These are phyloP conservation scores for Phalaenopsis hybrid DNA, from an alignment of 116 monocot genomes.

Conservation along the genomic window DNA sequence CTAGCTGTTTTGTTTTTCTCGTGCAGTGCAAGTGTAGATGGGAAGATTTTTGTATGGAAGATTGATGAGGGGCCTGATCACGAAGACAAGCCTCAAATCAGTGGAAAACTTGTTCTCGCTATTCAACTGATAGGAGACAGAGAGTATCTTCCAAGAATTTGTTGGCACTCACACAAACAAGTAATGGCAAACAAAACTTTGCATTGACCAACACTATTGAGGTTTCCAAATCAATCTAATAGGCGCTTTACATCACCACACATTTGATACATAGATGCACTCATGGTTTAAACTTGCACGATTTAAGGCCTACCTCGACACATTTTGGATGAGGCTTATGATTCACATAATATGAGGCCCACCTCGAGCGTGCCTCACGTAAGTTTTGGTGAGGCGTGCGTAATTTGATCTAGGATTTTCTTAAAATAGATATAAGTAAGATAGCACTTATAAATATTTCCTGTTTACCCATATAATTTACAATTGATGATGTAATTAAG, in stretches of 20 bases:
- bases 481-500: too few species aligned
- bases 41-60: slow-evolving; percentile 82
- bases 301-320: too few species aligned
- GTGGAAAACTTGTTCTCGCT: slow-evolving; percentile 74
- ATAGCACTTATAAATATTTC: too few species aligned
- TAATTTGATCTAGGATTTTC: too few species aligned
- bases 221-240: background rate
- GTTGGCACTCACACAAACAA: slow-evolving; percentile 99
- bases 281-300: too few species aligned
- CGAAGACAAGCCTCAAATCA: slow-evolving; percentile 80
- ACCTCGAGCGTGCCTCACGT: too few species aligned
- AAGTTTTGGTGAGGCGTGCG: too few species aligned
- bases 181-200: slow-evolving; percentile 34
- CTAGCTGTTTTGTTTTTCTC: slow-evolving; percentile 17
- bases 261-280: background rate
- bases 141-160: slow-evolving; percentile 78
- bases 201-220: background rate
- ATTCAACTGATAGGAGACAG: slow-evolving; percentile 67
- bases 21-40: slow-evolving; percentile 91
- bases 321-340: too few species aligned
- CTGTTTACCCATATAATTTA: too few species aligned
- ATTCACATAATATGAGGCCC: too few species aligned
- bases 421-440: too few species aligned
- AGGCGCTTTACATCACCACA: background rate
- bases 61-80: slow-evolving; percentile 91